A percentile compares a stretch with the other conserved stretches of the same genome.
These are phyloP conservation scores for Globisporangium canariense DNA, from an alignment of 352 stramenopile species.

Conservation along the genomic window DNA sequence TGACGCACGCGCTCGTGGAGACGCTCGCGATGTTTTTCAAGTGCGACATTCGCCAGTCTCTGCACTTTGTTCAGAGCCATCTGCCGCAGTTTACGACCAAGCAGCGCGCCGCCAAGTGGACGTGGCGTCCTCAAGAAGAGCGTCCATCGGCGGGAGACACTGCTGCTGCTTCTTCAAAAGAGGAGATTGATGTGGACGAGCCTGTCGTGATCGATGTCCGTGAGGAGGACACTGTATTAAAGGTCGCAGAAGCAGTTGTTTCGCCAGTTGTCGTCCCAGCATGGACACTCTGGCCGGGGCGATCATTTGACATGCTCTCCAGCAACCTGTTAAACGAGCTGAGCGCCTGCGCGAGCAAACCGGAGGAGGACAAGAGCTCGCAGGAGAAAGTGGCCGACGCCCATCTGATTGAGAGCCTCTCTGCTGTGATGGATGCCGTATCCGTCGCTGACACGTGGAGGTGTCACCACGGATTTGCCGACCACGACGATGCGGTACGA, in stretches of 20 bases:
- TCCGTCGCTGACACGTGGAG: constrained; percentile 45
- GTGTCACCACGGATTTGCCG: not conserved
- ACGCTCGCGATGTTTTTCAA: constrained; percentile 50
- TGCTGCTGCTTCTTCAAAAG: not conserved
- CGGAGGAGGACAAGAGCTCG: constrained; percentile 33
- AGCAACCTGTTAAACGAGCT: constrained; percentile 59
- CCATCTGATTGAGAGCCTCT: constrained; percentile 38
- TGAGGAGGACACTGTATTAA: not conserved
- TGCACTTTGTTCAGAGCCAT: constrained; percentile 70
- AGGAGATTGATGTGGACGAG: not conserved
- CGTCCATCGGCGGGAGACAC: not conserved
- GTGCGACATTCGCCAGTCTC: constrained; percentile 62
- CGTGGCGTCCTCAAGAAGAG: constrained; percentile 12
- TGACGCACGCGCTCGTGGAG: constrained; percentile 32
- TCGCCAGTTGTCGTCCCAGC: constrained; percentile 26
- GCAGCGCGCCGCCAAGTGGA: constrained; percentile 15
- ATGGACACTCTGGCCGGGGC: constrained; percentile 40
- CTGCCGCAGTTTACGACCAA: constrained; percentile 20
- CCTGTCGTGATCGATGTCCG: not conserved
- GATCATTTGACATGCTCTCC: constrained; percentile 55
- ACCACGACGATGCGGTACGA: constrained; percentile 28
- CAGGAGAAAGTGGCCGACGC: constrained; percentile 38
- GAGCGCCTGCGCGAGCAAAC: constrained; percentile 13
- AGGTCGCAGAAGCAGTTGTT: not conserved
- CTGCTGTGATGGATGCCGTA: constrained; percentile 44